Evolutionary conservation across 31 red algal genomes (phyloP), one percentile per base, ranked within the genome.

Genomic region (Asparagopsis taxiformis): DNA sequence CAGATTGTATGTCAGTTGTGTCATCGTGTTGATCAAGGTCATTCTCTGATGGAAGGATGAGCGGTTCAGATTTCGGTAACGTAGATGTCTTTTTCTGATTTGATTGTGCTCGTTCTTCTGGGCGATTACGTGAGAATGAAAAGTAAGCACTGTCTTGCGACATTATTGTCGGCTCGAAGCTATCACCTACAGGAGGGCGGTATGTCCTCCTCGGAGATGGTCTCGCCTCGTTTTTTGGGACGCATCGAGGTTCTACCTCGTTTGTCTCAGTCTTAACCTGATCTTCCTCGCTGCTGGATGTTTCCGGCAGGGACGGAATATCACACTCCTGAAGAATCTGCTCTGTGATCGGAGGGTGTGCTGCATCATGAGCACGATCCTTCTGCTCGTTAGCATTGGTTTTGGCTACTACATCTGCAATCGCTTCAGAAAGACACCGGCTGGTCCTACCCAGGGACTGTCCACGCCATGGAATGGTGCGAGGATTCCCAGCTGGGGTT

Each of bases 131-230:
- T 22, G 64, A 61, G 65, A 80, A 80, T 19, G 76, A 80, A 66
- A 80, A 80, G 38, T 59, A 80, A 0, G 63, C 63, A 41, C 62
- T 68, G 64, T 80, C 64, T 69, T 66, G 49, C 24, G 76, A 80
- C 26, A 51, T 53, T 15, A 31, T 11, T 1, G 62, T 46, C 10
- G 64, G 51, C 19, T 65, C 15, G 33, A 22, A 51, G 30, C 51
- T 80, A 41, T 80, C 76, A 16, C 22, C 51, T 21, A 70, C 26
- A 46, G 8, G 41, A 46, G 41, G 13, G 6, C 8, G 41, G 13
- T 46, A 13, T 13, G 41, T 6, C 6, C 13, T 46, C 6, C 41
- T 46, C 41, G 41, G 13, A 46, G 41, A 46, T 9, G 13, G 8
- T n/a, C n/a, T n/a, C n/a, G n/a, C n/a, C n/a, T n/a, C n/a, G n/a